Percentiles rank a stretch among this genome's conserved stretches.
These are phyloP conservation scores for Cyanodermella asteris DNA, from an alignment of 2,329 filamentous ascomycete species.

Conservation along the genomic window DNA sequence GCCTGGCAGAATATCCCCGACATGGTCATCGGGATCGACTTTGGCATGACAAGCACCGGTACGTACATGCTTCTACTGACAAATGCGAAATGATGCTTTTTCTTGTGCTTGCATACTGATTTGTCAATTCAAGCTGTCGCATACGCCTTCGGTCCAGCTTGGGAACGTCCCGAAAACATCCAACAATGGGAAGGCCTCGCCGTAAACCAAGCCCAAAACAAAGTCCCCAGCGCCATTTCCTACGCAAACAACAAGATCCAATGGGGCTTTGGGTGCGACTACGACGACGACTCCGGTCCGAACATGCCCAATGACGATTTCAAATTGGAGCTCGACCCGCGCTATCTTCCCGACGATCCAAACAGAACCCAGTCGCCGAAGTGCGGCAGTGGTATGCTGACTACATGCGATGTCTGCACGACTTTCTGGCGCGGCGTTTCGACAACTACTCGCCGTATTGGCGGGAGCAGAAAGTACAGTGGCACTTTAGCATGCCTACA, in stretches of 20 bases:
- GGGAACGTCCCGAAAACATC: constrained; percentile 14
- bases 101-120: no score
- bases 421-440: no score
- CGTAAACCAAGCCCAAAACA: constrained; percentile 14
- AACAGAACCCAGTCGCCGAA: constrained; percentile 8
- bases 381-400: constrained; percentile 14
- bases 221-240: constrained; percentile 14
- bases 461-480: constrained; percentile 14
- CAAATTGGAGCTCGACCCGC: constrained; percentile 16
- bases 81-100: no score
- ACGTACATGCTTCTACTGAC: background rate
- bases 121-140: no score
- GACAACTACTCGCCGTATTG: constrained; percentile 13
- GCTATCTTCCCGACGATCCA: constrained; percentile 6
- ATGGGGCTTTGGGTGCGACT: constrained; percentile 18
- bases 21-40: constrained; percentile 7
- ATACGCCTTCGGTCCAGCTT: constrained; percentile 16
- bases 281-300: constrained; percentile 11
- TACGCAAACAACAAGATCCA: constrained; percentile 6
- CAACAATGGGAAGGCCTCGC: constrained; percentile 16
- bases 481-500: constrained; percentile 21
- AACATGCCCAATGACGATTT: constrained; percentile 14
- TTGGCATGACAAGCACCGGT: constrained; percentile 9
- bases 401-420: constrained; percentile 15
- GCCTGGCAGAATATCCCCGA: constrained; percentile 5